phyloP scores from a whole-genome alignment of 371 early-diverging fungal species.

The Saksenaea oblongispora region DNA sequence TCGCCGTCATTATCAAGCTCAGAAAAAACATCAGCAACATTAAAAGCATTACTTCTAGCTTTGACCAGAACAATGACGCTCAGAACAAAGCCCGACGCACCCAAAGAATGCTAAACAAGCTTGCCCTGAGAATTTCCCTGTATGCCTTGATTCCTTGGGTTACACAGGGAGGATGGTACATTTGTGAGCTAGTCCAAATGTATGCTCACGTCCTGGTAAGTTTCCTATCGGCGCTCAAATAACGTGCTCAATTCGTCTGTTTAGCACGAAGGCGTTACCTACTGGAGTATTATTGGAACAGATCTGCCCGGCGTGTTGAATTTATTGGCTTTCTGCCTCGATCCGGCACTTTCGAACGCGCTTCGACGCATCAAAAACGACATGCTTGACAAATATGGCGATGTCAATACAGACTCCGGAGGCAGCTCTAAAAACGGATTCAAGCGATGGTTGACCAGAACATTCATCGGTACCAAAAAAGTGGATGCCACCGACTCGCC shows the following conservation, averaged over 20 bases:
- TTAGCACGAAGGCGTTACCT: neutral
- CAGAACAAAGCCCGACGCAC: slow-evolving; percentile 7
- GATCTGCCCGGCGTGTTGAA: slow-evolving; percentile 19
- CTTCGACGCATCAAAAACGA: slow-evolving; percentile 9
- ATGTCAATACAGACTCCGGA: neutral
- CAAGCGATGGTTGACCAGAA: slow-evolving; percentile 10
- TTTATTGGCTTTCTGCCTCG: slow-evolving; percentile 10
- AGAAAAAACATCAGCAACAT: slow-evolving; percentile 1
- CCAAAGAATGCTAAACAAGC: slow-evolving; percentile 11
- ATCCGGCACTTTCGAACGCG: slow-evolving; percentile 15
- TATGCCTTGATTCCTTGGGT: slow-evolving; percentile 18
- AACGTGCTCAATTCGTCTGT: neutral
- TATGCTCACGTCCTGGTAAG: slow-evolving; percentile 10
- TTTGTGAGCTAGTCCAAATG: slow-evolving; percentile 11
- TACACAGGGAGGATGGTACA: slow-evolving; percentile 13
- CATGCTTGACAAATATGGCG: slow-evolving; percentile 13
- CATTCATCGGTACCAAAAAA: slow-evolving; percentile 11
- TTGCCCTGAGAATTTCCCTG: slow-evolving; percentile 10
- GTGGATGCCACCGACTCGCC: slow-evolving; percentile 9
- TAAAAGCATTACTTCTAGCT: slow-evolving; percentile 9
- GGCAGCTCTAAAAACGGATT: slow-evolving; percentile 7
- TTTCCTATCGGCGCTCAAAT: neutral
- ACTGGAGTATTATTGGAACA: slow-evolving; percentile 10
- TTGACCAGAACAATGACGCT: neutral
- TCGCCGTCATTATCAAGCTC: slow-evolving; percentile 13